Base-by-base conservation (phyloP, 2,329 filamentous ascomycete genomes). In the Xylaria sp. region DNA sequence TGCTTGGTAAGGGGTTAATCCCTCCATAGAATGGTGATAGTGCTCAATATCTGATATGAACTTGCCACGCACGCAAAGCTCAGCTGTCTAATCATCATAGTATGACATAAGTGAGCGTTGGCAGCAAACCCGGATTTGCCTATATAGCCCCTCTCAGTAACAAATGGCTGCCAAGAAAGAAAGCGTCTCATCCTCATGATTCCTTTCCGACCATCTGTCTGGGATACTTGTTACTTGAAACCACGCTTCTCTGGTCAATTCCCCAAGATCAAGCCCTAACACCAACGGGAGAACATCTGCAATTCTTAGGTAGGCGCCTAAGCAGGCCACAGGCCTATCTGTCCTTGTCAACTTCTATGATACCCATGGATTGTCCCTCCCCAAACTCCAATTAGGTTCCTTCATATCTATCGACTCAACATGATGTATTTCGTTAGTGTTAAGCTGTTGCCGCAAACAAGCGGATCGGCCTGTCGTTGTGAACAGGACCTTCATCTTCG, bases 391-490 rank as follows among this genome's bases (percentile, higher is more conserved):
- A 41, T 13, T 10, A 18, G 23, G 15, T 5, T 32, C 65, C 37
- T 46, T 56, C n/a, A 55, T 44, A 23, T 68, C 61, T 2, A 25
- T 28, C 20, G 46, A 34, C 56, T 68, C 39, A 39, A 70, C 44
- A 5, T n/a, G 25, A 46, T 65, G n/a, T 28, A 20, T 68, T 32
- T 70, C 68, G 10, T 57, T 3, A 4, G 18, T 25, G 1, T 18
- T 8, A 39, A 71, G 37, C 9, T 71, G 57, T 23, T 60, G 48
- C 37, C 57, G 59, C n/a, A 71, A 58, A 28, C 65, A 71, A 18
- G 55, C 32, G 13, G 66, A 69, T 10, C 69, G 56, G 7, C 69
- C 69, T 2, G 66, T 71, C 12, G 67, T 71, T 13, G 63, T 65
- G 28, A 70, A 59, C 6, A 71, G 41, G n/a, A 65, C 60, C n/a